Conservation (phyloP, 495 filamentous ascomycete species). For the Pseudotulostoma volvatum region DNA sequence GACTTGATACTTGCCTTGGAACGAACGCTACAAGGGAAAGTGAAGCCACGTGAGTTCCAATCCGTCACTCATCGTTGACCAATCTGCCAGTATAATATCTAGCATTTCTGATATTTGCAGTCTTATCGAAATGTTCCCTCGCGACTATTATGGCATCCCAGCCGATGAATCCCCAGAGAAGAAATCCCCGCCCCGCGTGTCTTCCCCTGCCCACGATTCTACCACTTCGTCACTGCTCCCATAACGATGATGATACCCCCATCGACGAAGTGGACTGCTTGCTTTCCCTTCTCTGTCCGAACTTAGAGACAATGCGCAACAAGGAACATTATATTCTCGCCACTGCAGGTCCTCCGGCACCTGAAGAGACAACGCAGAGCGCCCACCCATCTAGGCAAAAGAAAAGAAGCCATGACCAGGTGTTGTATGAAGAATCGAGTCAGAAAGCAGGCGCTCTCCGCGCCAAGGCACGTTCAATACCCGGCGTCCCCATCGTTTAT, state of each 20-base stretch:
- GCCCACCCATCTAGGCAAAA: constrained; percentile 14
- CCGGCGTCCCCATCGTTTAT: constrained; percentile 68
- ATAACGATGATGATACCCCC: constrained; percentile 65
- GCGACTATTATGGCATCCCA: constrained; percentile 28
- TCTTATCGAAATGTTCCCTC: constrained; percentile 46
- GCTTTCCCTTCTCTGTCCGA: constrained; percentile 59
- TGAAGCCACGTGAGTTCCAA: constrained; percentile 57
- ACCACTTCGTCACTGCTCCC: constrained; percentile 77
- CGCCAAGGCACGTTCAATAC: constrained; percentile 24
- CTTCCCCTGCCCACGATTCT: constrained; percentile 35
- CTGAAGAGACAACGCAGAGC: constrained; percentile 9
- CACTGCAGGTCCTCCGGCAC: constrained; percentile 32
- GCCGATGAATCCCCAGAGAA: constrained; percentile 30
- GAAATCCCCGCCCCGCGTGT: constrained; percentile 24
- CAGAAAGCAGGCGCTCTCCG: constrained; percentile 21
- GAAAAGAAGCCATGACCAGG: constrained; percentile 17
- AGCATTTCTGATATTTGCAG: constrained; percentile 18
- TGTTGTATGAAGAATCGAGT: constrained; percentile 10
- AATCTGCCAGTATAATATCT: no score
- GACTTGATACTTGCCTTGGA: constrained; percentile 55
- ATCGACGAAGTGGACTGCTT: constrained; percentile 67
- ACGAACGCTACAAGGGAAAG: constrained; percentile 57
- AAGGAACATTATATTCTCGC: constrained; percentile 86
- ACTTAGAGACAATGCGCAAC: constrained; percentile 43
- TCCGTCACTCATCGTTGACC: constrained; percentile 1